phyloP scores from a whole-genome alignment of 1,284 basidiomycete species.

The Ustilago vetiveriae region DNA sequence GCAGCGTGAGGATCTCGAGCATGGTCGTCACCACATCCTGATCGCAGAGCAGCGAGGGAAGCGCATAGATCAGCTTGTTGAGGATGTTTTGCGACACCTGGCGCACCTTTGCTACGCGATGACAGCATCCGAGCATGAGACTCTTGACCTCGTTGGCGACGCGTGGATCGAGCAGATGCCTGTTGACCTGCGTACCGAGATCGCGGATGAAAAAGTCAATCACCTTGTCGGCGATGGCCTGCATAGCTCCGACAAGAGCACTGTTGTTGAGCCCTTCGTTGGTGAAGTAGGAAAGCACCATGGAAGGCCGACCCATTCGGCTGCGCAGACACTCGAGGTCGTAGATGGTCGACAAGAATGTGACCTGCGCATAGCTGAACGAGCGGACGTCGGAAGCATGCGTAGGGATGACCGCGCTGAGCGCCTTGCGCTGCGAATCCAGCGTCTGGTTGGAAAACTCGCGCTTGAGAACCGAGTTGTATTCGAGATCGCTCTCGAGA shows the following conservation, averaged over 20 bases:
- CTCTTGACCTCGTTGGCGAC: slow-evolving; percentile 80
- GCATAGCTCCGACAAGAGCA: slow-evolving; percentile 78
- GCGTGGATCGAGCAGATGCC: slow-evolving; percentile 79
- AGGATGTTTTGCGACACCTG: slow-evolving; percentile 84
- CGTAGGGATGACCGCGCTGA: slow-evolving; percentile 73
- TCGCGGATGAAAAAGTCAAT: slow-evolving; percentile 64
- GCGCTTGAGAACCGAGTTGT: slow-evolving; percentile 84
- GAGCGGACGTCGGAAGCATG: slow-evolving; percentile 79
- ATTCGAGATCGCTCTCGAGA: slow-evolving; percentile 88
- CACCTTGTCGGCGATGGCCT: slow-evolving; percentile 86
- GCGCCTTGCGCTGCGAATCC: slow-evolving; percentile 60
- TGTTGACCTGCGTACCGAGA: slow-evolving; percentile 73
- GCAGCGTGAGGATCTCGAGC: slow-evolving; percentile 87
- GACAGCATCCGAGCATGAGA: slow-evolving; percentile 82
- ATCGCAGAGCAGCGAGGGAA: slow-evolving; percentile 93
- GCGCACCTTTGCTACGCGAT: slow-evolving; percentile 82
- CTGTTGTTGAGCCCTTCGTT: slow-evolving; percentile 84
- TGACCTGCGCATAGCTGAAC: slow-evolving; percentile 82
- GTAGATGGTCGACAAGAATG: slow-evolving; percentile 86
- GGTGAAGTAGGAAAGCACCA: slow-evolving; percentile 85
- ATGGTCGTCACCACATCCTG: slow-evolving; percentile 79
- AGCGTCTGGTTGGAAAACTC: slow-evolving; percentile 56
- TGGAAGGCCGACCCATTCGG: slow-evolving; percentile 80
- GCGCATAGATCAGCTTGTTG: slow-evolving; percentile 85
- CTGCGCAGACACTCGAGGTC: slow-evolving; percentile 90